Base-by-base conservation (phyloP, 2,329 filamentous ascomycete species). In the Colletotrichum nymphaeae region DNA sequence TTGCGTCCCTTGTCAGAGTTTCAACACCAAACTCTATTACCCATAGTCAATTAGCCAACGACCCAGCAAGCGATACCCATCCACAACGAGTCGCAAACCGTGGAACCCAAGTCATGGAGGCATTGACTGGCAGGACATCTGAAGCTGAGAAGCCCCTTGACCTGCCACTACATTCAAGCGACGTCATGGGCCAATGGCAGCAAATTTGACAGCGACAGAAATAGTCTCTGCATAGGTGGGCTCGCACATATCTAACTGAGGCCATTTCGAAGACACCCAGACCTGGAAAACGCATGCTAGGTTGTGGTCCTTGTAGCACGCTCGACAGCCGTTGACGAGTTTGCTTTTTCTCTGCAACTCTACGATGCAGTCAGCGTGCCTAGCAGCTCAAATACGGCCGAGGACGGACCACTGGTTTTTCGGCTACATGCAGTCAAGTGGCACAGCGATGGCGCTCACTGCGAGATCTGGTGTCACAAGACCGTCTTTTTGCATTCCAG, bases 1-100 rank as follows among this genome's bases (percentile, higher is more conserved):
- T 57, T 37, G 46, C n/a, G 2, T 32, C 42, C 67, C 67, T 46
- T 70, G 67, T 70, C 60, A 70, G 70, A 70, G 70, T 73, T 73
- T 73, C 67, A 73, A 62, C 60, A 53, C 60, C 22, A 63, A 73
- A 70, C 60, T 73, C 70, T 73, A 66, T 57, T 70, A 28, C 30
- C 55, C 46, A 66, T 55, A 60, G 46, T 46, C 24, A 26, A 28
- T n/a, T 55, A 60, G 46, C 32, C 9, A 26, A 32, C 26, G 35
- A 37, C 42, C 53, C 5, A 63, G 49, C 37, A 53, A 35, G 49
- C 22, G 12, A 52, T 22, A 53, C 28, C 37, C 24, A 35, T 59
- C 14, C n/a, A 22, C 46, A 37, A 14, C 16, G 55, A 60, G 59
- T 65, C 60, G 35, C 46, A 70, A 69, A 32, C 32, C 55, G 42